phyloP scores from a whole-genome alignment of 2,329 filamentous ascomycete genomes.

The Endothia cerciana region DNA sequence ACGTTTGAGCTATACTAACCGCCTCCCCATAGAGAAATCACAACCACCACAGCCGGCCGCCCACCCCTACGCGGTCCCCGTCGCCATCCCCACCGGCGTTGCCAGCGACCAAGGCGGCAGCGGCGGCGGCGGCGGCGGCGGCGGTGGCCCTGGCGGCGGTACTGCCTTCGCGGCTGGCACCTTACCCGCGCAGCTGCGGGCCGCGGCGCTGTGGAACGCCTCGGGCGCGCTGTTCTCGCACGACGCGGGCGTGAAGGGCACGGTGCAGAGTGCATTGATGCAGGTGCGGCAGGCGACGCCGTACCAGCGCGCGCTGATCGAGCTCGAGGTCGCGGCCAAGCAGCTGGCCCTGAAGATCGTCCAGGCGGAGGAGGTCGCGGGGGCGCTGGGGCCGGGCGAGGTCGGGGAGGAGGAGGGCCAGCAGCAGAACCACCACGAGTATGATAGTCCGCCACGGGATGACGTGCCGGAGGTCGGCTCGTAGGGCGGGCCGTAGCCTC shows the following conservation, averaged over 20 bases:
- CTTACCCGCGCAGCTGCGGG: slow-evolving; percentile 28
- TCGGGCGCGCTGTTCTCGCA: slow-evolving; percentile 32
- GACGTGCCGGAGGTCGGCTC: slow-evolving; percentile 15
- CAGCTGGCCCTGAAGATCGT: slow-evolving; percentile 58
- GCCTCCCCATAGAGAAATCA: slow-evolving; percentile 24
- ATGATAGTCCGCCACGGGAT: slow-evolving; percentile 18
- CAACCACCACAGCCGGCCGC: slow-evolving; percentile 19
- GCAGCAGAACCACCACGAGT: slow-evolving; percentile 17
- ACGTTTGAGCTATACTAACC: too few relatives aligned
- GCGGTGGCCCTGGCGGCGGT: slow-evolving; percentile 3
- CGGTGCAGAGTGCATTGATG: slow-evolving; percentile 51
- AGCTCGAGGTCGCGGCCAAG: slow-evolving; percentile 58
- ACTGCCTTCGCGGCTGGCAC: slow-evolving; percentile 17
- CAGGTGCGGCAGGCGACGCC: slow-evolving; percentile 49
- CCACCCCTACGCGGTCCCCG: slow-evolving; percentile 27
- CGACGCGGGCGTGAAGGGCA: slow-evolving; percentile 46
- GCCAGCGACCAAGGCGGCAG: slow-evolving; percentile 33
- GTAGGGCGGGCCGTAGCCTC: neutral
- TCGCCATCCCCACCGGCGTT: slow-evolving; percentile 16
- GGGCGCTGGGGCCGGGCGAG: slow-evolving; percentile 33
- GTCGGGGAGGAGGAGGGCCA: slow-evolving; percentile 8
- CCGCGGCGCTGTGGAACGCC: slow-evolving; percentile 29
- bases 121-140: slow-evolving; percentile 24
- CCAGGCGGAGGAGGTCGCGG: slow-evolving; percentile 53
- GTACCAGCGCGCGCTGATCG: slow-evolving; percentile 51